These are phyloP conservation scores for Rhizopus stolonifer DNA, from an alignment of 371 early-diverging fungal genomes.

Conservation along the genomic window DNA sequence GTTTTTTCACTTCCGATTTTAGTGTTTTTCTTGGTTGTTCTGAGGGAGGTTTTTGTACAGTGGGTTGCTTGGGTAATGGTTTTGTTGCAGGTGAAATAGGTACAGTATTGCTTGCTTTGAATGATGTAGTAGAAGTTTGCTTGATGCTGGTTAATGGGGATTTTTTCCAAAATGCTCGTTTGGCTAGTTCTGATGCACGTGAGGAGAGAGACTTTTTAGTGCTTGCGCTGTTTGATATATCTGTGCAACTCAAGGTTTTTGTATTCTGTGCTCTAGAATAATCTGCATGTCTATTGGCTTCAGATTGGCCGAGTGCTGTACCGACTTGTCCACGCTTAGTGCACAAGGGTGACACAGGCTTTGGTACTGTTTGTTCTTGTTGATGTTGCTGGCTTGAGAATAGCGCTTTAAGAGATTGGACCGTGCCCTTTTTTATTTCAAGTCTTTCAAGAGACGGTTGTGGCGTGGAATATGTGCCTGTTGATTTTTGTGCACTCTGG, in stretches of 20 bases:
- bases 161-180: conserved; percentile 22
- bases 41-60: conserved; percentile 1
- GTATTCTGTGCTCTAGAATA: not conserved
- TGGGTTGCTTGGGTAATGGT: conserved; percentile 1
- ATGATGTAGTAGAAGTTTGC: not conserved
- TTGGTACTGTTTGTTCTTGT: conserved; percentile 8
- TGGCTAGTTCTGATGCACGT: conserved; percentile 22
- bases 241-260: not conserved
- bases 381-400: conserved; percentile 21
- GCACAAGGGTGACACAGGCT: not conserved
- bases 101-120: too few relatives aligned
- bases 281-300: conserved; percentile 4
- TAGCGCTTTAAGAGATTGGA: conserved; percentile 34
- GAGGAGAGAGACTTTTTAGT: conserved; percentile 10
- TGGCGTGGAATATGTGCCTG: conserved; percentile 1
- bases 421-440: conserved; percentile 40
- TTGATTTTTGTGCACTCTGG: conserved; percentile 8
- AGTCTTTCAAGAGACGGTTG: conserved; percentile 8
- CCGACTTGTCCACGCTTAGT: conserved; percentile 3
- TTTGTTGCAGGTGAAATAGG: not conserved
- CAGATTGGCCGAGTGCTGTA: conserved; percentile 7
- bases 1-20: conserved; percentile 21
- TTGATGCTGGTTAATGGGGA: not conserved
- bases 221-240: not conserved
- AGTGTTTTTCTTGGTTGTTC: conserved; percentile 12